A percentile compares a stretch with the other conserved stretches of the same genome.
These are phyloP conservation scores for Dictyostelium capitatum DNA, from an alignment of 78 protist species.

Conservation along the genomic window DNA sequence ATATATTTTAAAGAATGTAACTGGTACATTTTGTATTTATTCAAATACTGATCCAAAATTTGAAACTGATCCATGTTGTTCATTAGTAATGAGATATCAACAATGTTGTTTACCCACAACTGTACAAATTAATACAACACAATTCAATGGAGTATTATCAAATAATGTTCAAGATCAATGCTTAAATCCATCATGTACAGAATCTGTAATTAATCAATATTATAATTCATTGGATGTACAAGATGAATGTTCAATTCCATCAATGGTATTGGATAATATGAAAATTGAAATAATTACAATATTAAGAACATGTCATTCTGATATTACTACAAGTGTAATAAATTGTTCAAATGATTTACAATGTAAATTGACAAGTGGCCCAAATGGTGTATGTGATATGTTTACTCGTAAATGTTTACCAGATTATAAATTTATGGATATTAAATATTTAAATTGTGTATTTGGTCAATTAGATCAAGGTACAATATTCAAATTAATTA, in stretches of 20 bases:
- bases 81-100: not conserved
- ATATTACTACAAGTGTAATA: not conserved
- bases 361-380: not conserved
- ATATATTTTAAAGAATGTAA: not conserved
- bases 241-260: not conserved
- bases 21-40: conserved; percentile 34
- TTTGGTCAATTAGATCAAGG: not conserved
- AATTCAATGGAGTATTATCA: not conserved
- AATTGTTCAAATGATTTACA: not conserved
- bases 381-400: not conserved
- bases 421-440: not conserved
- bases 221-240: not conserved
- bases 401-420: not conserved
- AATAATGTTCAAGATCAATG: not conserved
- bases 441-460: not conserved
- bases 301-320: not conserved
- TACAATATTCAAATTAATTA: not conserved
- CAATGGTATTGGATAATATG: not conserved
- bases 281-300: not conserved
- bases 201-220: not conserved
- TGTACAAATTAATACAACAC: not conserved
- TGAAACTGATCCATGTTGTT: conserved; percentile 55
- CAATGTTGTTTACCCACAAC: conserved; percentile 45
- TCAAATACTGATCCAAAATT: not conserved
- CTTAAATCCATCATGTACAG: conserved; percentile 8